phyloP scores from a whole-genome alignment of 352 stramenopile genomes.

The Globisporangium splendens region DNA sequence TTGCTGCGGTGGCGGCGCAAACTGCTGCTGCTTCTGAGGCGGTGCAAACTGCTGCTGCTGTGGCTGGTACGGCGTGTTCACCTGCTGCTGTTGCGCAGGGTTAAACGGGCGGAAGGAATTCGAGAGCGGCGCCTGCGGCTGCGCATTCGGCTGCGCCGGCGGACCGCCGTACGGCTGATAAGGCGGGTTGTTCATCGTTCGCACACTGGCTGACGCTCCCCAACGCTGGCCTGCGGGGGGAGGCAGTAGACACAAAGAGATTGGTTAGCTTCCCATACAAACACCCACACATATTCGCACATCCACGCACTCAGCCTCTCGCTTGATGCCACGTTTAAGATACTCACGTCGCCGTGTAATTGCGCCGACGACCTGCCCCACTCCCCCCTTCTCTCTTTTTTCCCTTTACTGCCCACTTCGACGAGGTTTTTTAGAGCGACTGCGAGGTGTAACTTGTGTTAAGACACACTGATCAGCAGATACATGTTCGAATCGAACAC shows the following conservation, averaged over 20 bases:
- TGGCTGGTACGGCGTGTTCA: conserved; percentile 29
- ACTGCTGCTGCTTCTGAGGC: conserved; percentile 13
- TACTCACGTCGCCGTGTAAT: conserved; percentile 4
- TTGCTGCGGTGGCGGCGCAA: conserved; percentile 20
- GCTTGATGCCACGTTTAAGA: conserved; percentile 15
- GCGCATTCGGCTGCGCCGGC: conserved; percentile 22
- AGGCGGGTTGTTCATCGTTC: conserved; percentile 27
- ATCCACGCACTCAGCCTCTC: conserved; percentile 11
- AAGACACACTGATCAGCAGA: no score
- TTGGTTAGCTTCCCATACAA: not conserved
- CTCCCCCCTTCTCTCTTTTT: not conserved
- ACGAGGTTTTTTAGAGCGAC: not conserved
- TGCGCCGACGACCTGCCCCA: not conserved
- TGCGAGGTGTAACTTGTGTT: not conserved
- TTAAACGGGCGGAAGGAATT: conserved; percentile 69
- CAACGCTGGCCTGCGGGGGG: not conserved
- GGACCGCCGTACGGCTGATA: conserved; percentile 55
- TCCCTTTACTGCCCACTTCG: not conserved
- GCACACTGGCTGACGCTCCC: not conserved
- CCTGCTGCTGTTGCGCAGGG: conserved; percentile 30
- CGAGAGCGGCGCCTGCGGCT: conserved; percentile 23
- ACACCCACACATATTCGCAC: not conserved
- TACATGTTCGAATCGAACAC: no score
- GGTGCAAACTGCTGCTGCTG: no score
- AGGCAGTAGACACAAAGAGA: not conserved